Percentiles rank a stretch among this genome's conserved stretches.
phyloP scores from a whole-genome alignment of 805 yeast genomes.

The Metschnikowia continentalis region DNA sequence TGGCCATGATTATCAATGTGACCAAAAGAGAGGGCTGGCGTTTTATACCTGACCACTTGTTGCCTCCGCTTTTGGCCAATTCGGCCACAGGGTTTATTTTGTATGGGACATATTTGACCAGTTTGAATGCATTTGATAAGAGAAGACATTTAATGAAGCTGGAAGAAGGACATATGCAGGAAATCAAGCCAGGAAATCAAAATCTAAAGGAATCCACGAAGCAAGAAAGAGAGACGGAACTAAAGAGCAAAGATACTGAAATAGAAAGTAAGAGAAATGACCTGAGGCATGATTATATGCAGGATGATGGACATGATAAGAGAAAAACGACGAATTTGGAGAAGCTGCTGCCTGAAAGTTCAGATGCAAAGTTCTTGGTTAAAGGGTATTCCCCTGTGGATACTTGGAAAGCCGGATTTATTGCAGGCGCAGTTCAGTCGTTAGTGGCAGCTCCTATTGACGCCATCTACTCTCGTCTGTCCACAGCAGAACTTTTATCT shows the following conservation, averaged over 20 bases:
- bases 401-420: constrained; percentile 72
- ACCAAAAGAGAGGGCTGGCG: constrained; percentile 78
- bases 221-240: too few relatives aligned
- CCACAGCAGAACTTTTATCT: constrained; percentile 65
- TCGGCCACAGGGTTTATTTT: constrained; percentile 84
- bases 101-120: constrained; percentile 73
- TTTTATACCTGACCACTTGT: constrained; percentile 75
- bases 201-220: too few relatives aligned
- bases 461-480: constrained; percentile 80
- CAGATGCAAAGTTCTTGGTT: neutral
- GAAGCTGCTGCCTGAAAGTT: too few relatives aligned
- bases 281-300: neutral
- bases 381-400: constrained; percentile 35
- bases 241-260: too few relatives aligned
- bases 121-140: constrained; percentile 34
- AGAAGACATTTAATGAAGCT: neutral
- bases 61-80: constrained; percentile 87
- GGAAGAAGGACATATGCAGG: too few relatives aligned
- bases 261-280: too few relatives aligned
- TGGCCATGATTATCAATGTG: constrained; percentile 71
- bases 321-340: too few relatives aligned
- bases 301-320: neutral
- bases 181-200: too few relatives aligned
- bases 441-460: constrained; percentile 91
- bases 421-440: constrained; percentile 88